Evolutionary conservation across 2,329 filamentous ascomycete species (phyloP).

Genomic region (Stachybotrys elegans): DNA sequence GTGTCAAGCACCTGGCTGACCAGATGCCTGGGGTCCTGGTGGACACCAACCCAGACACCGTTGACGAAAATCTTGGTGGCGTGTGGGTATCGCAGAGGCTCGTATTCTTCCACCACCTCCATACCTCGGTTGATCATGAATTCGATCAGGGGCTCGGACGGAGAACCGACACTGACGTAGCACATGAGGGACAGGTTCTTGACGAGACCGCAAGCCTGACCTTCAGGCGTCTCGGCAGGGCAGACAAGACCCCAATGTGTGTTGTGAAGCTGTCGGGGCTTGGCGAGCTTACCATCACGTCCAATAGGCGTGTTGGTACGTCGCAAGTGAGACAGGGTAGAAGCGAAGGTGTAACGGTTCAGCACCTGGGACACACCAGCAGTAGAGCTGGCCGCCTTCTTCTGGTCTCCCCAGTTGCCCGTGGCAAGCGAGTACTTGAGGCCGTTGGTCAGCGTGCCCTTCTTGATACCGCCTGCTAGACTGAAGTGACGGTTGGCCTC

Average conservation of each 20-base stretch:
- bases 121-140: constrained; percentile 96
- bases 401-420: constrained; percentile 99
- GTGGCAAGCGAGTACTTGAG: constrained; percentile 96
- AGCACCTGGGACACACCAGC: constrained; percentile 97
- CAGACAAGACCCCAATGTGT: constrained; percentile 98
- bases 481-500: constrained; percentile 88
- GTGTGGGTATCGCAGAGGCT: constrained; percentile 76
- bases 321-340: constrained; percentile 91
- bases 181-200: constrained; percentile 99
- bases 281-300: constrained; percentile 95
- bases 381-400: constrained; percentile 92
- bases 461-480: constrained; percentile 84
- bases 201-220: constrained; percentile 95
- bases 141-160: constrained; percentile 82
- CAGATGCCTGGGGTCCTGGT: constrained; percentile 80
- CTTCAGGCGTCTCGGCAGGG: constrained; percentile 95
- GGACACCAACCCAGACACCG: constrained; percentile 95
- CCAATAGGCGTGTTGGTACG: constrained; percentile 97
- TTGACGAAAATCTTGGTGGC: constrained; percentile 98
- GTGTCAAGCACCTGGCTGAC: constrained; percentile 74
- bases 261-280: constrained; percentile 95
- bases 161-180: constrained; percentile 92
- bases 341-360: constrained; percentile 96
- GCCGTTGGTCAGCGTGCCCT: constrained; percentile 84
- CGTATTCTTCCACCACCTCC: constrained; percentile 95